phyloP scores from a whole-genome alignment of 2,329 filamentous ascomycete genomes.

The Aspergillus neoniger region DNA sequence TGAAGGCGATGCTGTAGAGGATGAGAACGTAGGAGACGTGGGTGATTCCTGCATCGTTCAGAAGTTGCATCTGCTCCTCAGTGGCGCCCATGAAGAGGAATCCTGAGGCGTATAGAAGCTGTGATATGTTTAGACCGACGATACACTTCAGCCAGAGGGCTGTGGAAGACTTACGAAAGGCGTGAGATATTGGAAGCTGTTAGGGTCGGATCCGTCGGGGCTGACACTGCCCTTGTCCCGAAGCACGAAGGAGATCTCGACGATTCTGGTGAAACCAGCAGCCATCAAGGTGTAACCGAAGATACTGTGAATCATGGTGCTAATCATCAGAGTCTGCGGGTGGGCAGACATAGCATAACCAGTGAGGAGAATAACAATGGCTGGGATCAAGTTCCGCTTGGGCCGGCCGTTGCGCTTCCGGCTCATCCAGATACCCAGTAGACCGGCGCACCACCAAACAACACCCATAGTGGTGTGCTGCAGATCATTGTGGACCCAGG shows the following conservation, averaged over 20 bases:
- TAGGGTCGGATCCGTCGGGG: conserved; percentile 68
- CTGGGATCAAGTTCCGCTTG: conserved; percentile 90
- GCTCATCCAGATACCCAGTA: conserved; percentile 91
- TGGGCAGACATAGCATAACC: conserved; percentile 96
- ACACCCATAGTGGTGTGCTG: conserved; percentile 99
- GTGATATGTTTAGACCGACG: conserved; percentile 30
- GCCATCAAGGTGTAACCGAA: conserved; percentile 97
- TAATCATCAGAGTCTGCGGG: conserved; percentile 79
- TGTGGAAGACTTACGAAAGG: conserved; percentile 62
- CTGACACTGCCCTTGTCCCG: conserved; percentile 67
- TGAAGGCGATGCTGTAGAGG: conserved; percentile 83
- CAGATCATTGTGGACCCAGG: conserved; percentile 91
- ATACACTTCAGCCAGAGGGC: conserved; percentile 1
- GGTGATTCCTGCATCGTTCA: conserved; percentile 73
- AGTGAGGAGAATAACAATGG: conserved; percentile 85
- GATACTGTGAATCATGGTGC: conserved; percentile 80
- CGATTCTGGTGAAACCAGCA: conserved; percentile 77
- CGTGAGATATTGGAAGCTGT: conserved; percentile 71
- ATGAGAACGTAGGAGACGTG: conserved; percentile 93
- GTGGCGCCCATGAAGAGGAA: conserved; percentile 98
- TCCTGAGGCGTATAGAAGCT: conserved; percentile 88
- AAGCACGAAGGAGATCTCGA: conserved; percentile 88
- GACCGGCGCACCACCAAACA: conserved; percentile 93
- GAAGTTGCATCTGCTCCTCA: conserved; percentile 87
- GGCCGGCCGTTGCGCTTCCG: conserved; percentile 78